Evolutionary conservation across 2,329 filamentous ascomycete genomes (phyloP), one percentile per base, ranked within the genome.

Genomic region (Xylariales sp.): DNA sequence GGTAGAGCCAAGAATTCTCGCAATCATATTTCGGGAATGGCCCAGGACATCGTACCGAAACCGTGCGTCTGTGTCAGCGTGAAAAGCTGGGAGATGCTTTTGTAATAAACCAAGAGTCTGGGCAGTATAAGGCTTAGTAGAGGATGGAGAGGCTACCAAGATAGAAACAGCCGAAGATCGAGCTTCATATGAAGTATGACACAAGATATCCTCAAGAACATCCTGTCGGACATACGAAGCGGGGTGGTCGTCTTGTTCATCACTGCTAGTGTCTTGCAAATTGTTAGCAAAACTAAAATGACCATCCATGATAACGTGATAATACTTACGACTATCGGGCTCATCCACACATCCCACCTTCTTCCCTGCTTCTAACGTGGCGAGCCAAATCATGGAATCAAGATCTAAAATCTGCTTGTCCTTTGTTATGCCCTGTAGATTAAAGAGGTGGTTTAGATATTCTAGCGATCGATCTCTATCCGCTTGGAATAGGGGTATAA

Each of bases 21-120:
- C 82, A 41, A 90, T 78, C 57, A 97, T 78, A 49, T 83, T 81
- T 44, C 87, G 83, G 3, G 84, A 79, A 44, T 86, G 76, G 17
- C 81, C 80, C 18, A 91, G 71, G 2, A 94, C 72, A 49, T 95
- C 88, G 41, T 90, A 84, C 40, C 93, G 80, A 47, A 90, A 85
- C 51, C 91, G 88, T 5, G 91, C 82, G 55, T 96, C 89, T 1
- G 86, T 81, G 45, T 96, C 90, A 4, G 88, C 79, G 55, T 94
- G 84, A 46, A 91, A 79, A 13, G 82, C 75, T 1, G 76, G 72
- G 4, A 97, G 63, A 41, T 87, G 79, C 23, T 66, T 69, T 37
- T 72, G 72, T 3, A 97, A 65, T 11, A 84, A 70, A 4, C 63
- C 58, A 3, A 96, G 67, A 0, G 82, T 74, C 8, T 66, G 70